Conservation (phyloP, 345 rosid species). For the Boechera retrofracta region DNA sequence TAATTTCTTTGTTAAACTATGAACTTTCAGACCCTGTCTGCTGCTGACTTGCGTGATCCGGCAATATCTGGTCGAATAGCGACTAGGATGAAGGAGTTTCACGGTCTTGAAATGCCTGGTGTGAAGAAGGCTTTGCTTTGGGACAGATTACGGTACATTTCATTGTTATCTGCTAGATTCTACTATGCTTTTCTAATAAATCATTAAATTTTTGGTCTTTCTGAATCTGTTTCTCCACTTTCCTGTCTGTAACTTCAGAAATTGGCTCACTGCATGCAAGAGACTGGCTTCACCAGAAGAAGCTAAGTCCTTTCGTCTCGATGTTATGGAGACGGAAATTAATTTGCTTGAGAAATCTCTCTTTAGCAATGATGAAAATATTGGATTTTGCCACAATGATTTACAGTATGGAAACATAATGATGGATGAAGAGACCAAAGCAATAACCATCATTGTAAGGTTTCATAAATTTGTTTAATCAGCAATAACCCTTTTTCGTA, state of each 20-base stretch:
- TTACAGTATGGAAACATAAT: slow-evolving; percentile 96
- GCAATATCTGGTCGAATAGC: slow-evolving; percentile 76
- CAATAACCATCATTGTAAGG: slow-evolving; percentile 88
- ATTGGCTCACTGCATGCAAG: slow-evolving; percentile 74
- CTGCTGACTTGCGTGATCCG: slow-evolving; percentile 77
- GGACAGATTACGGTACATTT: slow-evolving; percentile 75
- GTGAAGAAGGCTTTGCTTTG: slow-evolving; percentile 62
- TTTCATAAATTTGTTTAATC: slow-evolving; percentile 18
- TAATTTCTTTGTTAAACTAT: neutral
- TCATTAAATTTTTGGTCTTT: neutral
- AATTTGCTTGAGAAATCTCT: slow-evolving; percentile 61
- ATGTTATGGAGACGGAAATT: slow-evolving; percentile 67
- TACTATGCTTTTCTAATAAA: neutral
- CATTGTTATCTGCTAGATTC: slow-evolving; percentile 11
- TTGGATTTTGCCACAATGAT: slow-evolving; percentile 94
- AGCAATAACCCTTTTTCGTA: neutral
- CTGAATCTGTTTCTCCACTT: neutral
- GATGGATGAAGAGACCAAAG: slow-evolving; percentile 83
- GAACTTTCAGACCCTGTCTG: slow-evolving; percentile 73
- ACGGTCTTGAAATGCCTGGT: slow-evolving; percentile 82
- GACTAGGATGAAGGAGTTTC: slow-evolving; percentile 84
- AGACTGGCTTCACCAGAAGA: slow-evolving; percentile 65
- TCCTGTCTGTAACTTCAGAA: slow-evolving; percentile 47
- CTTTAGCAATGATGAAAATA: slow-evolving; percentile 45
- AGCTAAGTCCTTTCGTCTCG: slow-evolving; percentile 66